Base-by-base conservation (phyloP, 345 rosid genomes). In the Arabidopsis suecica region DNA sequence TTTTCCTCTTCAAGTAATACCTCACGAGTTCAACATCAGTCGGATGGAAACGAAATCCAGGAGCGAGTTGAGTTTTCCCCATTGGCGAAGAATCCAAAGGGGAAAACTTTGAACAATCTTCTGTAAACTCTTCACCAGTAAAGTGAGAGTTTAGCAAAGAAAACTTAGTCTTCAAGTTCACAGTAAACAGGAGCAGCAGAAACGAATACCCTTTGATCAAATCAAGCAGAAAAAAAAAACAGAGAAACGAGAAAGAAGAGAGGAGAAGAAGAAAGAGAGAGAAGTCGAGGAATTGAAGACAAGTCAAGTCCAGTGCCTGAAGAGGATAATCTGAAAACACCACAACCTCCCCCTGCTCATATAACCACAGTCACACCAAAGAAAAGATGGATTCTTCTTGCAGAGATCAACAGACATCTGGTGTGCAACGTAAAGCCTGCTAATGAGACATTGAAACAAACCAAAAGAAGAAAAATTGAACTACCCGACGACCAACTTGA, bases 21-120 rank as follows among this genome's bases (percentile, higher is more conserved):
- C 40, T 84, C 28, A 91, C 79, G 33, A 94, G 82, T 63, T 94
- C 98, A 0, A 64, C 88, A 71, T 91, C 93, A 54, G 91, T 89
- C 0, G 98, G 98, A 69, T 87, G 90, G 60, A 94, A 94, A 9
- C 96, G 85, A 71, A 91, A 84, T 20, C 98, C 98, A 6, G 97
- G 97, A 58, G 83, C 64, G 36, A 83, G 71, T 3, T 25, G 40
- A 7, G 44, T 68, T 22, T 68, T 85, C 47, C 80, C 91, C 96
- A 89, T 85, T 13, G 42, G 23, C 44, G 28, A 38, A 60, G 28
- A 38, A 60, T 33, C 73, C 66, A 75, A 70, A 65, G 69, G 81
- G 81, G 78, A 72, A 72, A 78, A 78, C 81, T 66, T 47, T 51
- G 3, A n/a, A 78, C 11, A 23, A 6, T 42, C 14, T 16, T 61